phyloP scores from a whole-genome alignment of 202 grass and related monocot species.

The Schoenoplectus tabernaemontani region DNA sequence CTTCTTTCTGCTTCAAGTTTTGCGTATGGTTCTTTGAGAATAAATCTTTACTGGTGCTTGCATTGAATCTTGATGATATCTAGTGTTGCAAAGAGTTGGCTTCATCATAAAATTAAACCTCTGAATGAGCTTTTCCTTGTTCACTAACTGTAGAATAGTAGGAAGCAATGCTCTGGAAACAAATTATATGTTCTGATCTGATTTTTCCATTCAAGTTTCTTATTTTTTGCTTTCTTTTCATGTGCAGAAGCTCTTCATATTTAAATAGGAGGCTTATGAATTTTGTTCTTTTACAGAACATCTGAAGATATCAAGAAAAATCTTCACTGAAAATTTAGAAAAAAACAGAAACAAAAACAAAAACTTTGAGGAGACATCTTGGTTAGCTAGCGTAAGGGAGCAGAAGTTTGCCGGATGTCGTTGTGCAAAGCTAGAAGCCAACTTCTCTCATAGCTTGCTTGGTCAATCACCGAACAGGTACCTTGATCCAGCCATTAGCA shows the following conservation, averaged over 20 bases:
- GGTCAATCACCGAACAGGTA: conserved; percentile 42
- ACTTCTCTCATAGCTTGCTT: background rate
- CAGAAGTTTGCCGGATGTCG: background rate
- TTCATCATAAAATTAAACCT: background rate
- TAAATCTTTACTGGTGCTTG: background rate
- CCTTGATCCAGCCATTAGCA: conserved; percentile 94
- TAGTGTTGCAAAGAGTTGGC: background rate
- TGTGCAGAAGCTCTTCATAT: background rate
- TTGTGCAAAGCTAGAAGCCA: background rate
- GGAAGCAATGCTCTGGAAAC: background rate
- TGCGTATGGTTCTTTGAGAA: background rate
- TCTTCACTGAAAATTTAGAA: background rate
- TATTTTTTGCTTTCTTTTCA: background rate
- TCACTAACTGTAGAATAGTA: no score
- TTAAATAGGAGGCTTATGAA: background rate
- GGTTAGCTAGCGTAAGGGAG: background rate
- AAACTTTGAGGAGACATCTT: conserved; percentile 2
- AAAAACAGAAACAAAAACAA: background rate
- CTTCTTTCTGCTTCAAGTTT: background rate
- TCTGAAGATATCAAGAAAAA: background rate
- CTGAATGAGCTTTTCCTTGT: no score
- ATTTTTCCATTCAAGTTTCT: background rate
- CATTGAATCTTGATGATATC: background rate
- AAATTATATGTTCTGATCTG: background rate
- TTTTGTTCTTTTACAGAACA: background rate